Percentiles rank a stretch among this genome's conserved stretches.
Evolutionary conservation across 2,329 filamentous ascomycete genomes (phyloP).

Genomic region (Ilyonectria destructans): DNA sequence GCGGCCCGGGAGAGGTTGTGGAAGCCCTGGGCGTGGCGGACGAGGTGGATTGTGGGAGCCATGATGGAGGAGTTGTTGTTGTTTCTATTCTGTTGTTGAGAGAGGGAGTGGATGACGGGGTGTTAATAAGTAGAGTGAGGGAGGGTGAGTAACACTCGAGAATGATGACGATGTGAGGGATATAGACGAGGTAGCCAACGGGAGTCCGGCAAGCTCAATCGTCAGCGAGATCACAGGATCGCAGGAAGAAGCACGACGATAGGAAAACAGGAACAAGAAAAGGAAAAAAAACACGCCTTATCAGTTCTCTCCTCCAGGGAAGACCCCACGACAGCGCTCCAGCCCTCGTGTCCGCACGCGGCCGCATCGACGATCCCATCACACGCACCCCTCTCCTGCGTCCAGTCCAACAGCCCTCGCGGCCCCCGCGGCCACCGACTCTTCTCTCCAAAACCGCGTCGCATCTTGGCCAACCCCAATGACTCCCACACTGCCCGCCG

Average conservation of each 20-base stretch:
- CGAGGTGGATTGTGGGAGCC: constrained; percentile 74
- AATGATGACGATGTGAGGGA: background rate
- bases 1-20: constrained; percentile 85
- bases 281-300: background rate
- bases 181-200: background rate
- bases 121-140: constrained; percentile 6
- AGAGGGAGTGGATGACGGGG: background rate
- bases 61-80: constrained; percentile 51
- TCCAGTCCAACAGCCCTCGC: background rate
- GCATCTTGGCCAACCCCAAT: constrained; percentile 1
- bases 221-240: background rate
- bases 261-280: constrained; percentile 8
- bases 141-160: constrained; percentile 9
- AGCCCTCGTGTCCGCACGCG: background rate
- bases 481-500: constrained; percentile 4
- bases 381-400: background rate
- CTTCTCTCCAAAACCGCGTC: background rate
- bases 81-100: background rate
- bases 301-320: background rate
- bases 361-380: constrained; percentile 6
- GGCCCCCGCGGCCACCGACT: background rate
- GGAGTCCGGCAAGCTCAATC: background rate
- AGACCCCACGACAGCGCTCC: background rate
- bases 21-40: constrained; percentile 84
- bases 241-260: background rate